Conservation (phyloP, 202 grass and related monocot species). For the Digitaria exilis region DNA sequence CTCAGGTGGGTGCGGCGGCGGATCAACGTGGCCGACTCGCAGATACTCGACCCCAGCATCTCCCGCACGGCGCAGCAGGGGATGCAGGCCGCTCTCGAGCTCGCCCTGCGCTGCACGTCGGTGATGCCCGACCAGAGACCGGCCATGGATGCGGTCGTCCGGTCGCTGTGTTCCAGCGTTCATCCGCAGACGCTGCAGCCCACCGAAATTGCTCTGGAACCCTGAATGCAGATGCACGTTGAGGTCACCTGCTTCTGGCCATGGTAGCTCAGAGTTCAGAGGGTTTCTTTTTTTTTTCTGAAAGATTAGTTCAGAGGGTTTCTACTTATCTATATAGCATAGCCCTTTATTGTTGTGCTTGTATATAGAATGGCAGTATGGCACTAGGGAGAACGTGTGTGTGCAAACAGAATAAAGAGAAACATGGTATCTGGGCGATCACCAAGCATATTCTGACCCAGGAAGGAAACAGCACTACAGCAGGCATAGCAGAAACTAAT, state of each 20-base stretch:
- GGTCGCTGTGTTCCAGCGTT: slow-evolving; percentile 19
- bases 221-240: background rate
- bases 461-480: background rate
- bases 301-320: slow-evolving; percentile 26
- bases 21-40: slow-evolving; percentile 45
- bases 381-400: background rate
- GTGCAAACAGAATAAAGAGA: slow-evolving; percentile 10
- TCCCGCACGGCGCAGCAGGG: slow-evolving; percentile 24
- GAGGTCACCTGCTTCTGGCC: background rate
- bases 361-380: slow-evolving; percentile 23
- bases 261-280: background rate
- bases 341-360: background rate
- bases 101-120: slow-evolving; percentile 67
- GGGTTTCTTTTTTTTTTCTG: no score
- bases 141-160: slow-evolving; percentile 55
- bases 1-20: slow-evolving; percentile 70
- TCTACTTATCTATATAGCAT: no score
- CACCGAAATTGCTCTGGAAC: slow-evolving; percentile 9
- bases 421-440: background rate
- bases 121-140: slow-evolving; percentile 72
- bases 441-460: background rate
- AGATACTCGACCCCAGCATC: slow-evolving; percentile 61
- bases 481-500: background rate
- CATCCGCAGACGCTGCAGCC: background rate
- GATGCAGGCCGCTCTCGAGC: slow-evolving; percentile 60